Percentiles rank a stretch among this genome's conserved stretches.
Evolutionary conservation across 2,329 filamentous ascomycete species (phyloP).

Genomic region (Orbilia quercus): DNA sequence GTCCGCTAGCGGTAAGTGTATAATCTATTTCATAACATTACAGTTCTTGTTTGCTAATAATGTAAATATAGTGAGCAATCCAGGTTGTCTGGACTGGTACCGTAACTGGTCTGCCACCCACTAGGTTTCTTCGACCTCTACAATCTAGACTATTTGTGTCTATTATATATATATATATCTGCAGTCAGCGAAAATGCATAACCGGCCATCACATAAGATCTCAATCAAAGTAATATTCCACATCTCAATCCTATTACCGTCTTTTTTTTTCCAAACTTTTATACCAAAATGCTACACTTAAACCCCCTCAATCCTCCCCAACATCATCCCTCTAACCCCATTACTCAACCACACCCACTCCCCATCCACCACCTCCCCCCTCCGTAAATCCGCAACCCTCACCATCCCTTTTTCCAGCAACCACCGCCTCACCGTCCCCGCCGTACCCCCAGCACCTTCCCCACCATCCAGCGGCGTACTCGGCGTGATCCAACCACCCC

Average conservation of each 20-base stretch:
- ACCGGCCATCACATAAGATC: too few relatives aligned
- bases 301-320: slow-evolving; percentile 32
- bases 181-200: slow-evolving; percentile 39
- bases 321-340: slow-evolving; percentile 42
- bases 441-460: slow-evolving; percentile 29
- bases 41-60: slow-evolving; percentile 19
- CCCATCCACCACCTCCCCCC: slow-evolving; percentile 29
- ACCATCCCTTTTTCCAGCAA: slow-evolving; percentile 47
- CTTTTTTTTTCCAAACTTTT: too few relatives aligned
- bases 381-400: slow-evolving; percentile 51
- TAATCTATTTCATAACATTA: not conserved
- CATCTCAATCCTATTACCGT: too few relatives aligned
- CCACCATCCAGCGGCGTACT: slow-evolving; percentile 26
- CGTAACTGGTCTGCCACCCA: slow-evolving; percentile 76
- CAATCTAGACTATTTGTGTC: too few relatives aligned
- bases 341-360: slow-evolving; percentile 52
- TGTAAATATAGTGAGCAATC: slow-evolving; percentile 68
- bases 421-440: slow-evolving; percentile 48
- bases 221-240: too few relatives aligned
- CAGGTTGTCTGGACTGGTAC: slow-evolving; percentile 89
- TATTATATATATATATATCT: too few relatives aligned
- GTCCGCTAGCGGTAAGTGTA: slow-evolving; percentile 83
- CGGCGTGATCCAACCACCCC: slow-evolving; percentile 82
- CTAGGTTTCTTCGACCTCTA: slow-evolving; percentile 53
- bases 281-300: slow-evolving; percentile 6